Evolutionary conservation across 768 basidiomycete genomes (phyloP).

Genomic region (Amylocystis lapponica): DNA sequence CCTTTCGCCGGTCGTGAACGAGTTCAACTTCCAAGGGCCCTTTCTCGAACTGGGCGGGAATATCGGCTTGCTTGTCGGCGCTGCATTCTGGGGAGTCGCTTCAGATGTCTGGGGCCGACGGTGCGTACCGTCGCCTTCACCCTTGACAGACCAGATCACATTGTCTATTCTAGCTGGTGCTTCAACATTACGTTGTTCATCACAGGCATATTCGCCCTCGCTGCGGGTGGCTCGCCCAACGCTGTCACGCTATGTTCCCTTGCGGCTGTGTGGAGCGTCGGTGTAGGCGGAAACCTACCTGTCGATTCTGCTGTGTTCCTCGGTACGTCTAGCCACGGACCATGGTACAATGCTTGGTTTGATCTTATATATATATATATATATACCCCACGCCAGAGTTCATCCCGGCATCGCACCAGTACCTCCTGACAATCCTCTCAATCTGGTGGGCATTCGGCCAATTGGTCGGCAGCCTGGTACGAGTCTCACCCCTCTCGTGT

Average conservation of each 20-base stretch:
- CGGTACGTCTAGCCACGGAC: too few species aligned
- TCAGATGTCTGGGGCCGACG: constrained; percentile 69
- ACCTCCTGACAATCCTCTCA: constrained; percentile 66
- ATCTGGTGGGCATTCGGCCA: constrained; percentile 82
- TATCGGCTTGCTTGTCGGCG: constrained; percentile 64
- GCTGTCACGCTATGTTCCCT: constrained; percentile 46
- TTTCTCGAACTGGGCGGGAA: constrained; percentile 67
- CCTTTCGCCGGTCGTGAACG: constrained; percentile 54
- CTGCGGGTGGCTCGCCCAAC: constrained; percentile 56
- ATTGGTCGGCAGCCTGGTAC: constrained; percentile 49
- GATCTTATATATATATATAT: too few species aligned
- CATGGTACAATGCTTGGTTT: too few species aligned
- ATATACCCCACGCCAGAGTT: too few species aligned
- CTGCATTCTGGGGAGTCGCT: constrained; percentile 61
- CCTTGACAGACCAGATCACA: too few species aligned
- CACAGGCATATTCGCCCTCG: constrained; percentile 57
- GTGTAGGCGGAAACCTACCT: constrained; percentile 69
- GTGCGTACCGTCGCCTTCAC: too few species aligned
- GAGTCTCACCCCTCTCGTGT: too few species aligned
- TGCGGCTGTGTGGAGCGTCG: constrained; percentile 54
- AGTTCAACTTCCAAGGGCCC: constrained; percentile 57
- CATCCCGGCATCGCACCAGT: constrained; percentile 67
- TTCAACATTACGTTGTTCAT: constrained; percentile 71
- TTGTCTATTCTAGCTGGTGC: constrained; percentile 43
- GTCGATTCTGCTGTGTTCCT: constrained; percentile 76